These are phyloP conservation scores for Trichocladium uniseriatum DNA, from an alignment of 495 filamentous ascomycete species.

Conservation along the genomic window DNA sequence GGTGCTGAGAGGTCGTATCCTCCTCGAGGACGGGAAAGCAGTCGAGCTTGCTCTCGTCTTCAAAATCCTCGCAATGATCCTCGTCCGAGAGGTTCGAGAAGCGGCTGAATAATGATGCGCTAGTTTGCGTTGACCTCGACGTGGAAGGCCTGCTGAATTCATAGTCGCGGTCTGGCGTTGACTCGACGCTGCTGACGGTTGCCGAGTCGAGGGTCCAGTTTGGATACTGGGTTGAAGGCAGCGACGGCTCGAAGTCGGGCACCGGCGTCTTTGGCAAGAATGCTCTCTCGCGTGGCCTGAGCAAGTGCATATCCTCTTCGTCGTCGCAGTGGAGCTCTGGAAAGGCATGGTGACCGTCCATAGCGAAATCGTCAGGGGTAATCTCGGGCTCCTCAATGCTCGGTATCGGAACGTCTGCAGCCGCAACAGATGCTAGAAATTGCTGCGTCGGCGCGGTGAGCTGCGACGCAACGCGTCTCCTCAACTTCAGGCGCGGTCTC, in stretches of 20 bases:
- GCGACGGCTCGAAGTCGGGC: constrained; percentile 26
- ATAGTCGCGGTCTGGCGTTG: constrained; percentile 38
- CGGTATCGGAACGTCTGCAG: constrained; percentile 46
- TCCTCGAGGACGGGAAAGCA: constrained; percentile 10
- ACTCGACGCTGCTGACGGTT: constrained; percentile 36
- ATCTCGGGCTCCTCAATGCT: constrained; percentile 40
- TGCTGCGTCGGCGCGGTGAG: constrained; percentile 45
- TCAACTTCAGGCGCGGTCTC: constrained; percentile 37
- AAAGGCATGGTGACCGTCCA: constrained; percentile 19
- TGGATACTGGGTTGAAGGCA: constrained; percentile 32
- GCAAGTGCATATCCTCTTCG: constrained; percentile 25
- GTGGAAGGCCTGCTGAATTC: constrained; percentile 44
- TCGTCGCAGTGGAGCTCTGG: constrained; percentile 18
- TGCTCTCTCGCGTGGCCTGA: constrained; percentile 21
- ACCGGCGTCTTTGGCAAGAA: constrained; percentile 41
- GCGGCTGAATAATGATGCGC: constrained; percentile 39
- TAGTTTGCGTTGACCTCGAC: constrained; percentile 41
- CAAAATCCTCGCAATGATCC: constrained; percentile 34
- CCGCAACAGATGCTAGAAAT: constrained; percentile 48
- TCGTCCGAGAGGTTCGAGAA: constrained; percentile 41
- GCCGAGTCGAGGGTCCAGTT: constrained; percentile 38
- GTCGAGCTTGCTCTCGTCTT: constrained; percentile 21
- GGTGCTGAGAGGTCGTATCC: constrained; percentile 5
- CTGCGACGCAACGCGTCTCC: constrained; percentile 38
- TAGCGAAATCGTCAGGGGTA: constrained; percentile 28